Conservation (phyloP, 2,329 filamentous ascomycete genomes). For the Fusarium torreyae region DNA sequence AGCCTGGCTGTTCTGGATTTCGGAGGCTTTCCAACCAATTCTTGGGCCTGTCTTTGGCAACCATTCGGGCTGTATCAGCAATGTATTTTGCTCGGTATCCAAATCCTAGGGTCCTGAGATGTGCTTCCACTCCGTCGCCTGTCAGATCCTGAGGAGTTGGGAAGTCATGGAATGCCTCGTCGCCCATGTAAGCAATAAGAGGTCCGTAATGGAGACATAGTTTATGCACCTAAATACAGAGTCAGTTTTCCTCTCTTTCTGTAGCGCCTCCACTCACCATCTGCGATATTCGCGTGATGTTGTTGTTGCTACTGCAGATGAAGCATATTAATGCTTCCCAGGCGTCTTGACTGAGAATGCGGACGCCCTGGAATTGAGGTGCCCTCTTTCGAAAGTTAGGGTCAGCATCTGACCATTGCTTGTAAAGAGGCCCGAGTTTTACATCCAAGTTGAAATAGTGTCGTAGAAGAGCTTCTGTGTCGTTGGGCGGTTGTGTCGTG, state of each 20-base stretch:
- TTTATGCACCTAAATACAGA: conserved; percentile 76
- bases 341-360: conserved; percentile 93
- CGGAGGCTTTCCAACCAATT: conserved; percentile 84
- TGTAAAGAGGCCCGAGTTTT: conserved; percentile 83
- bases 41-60: conserved; percentile 75
- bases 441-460: conserved; percentile 90
- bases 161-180: conserved; percentile 87
- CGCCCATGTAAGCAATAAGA: conserved; percentile 78
- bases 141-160: conserved; percentile 82
- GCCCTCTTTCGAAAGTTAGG: conserved; percentile 91
- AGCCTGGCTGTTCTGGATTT: conserved; percentile 80
- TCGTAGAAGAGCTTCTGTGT: conserved; percentile 80
- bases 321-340: conserved; percentile 96
- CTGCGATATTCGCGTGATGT: conserved; percentile 93
- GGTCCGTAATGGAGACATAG: conserved; percentile 89
- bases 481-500: conserved; percentile 62
- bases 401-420: conserved; percentile 88
- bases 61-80: conserved; percentile 83
- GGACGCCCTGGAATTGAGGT: conserved; percentile 88
- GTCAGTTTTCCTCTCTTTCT: neutral
- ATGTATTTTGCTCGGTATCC: conserved; percentile 97
- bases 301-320: conserved; percentile 99
- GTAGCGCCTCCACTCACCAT: conserved; percentile 73
- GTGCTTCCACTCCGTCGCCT: conserved; percentile 80
- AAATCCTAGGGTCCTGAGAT: conserved; percentile 87